Evolutionary conservation across 139 green algal genomes (phyloP), one percentile per base, ranked within the genome.

Genomic region (Chlamydomonas schloesseri): DNA sequence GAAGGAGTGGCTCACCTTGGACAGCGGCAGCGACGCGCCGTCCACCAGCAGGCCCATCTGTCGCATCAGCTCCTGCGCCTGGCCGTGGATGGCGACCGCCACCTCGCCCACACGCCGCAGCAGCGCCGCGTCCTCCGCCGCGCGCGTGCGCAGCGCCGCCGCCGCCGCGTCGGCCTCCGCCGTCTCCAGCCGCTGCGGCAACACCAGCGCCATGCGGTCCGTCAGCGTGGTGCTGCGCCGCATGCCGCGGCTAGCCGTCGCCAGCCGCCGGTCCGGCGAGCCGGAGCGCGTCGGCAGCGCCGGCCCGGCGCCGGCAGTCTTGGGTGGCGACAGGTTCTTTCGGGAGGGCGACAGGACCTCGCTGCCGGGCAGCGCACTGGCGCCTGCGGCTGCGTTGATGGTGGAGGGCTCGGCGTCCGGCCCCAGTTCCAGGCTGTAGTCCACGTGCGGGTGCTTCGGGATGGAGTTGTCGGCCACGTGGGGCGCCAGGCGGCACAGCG

Each of bases 41-140:
- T 64, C 28, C 17, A 71, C 60, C 60, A 88, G 62, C 73, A 88
- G 31, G 42, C 83, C 83, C 83, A 88, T n/a, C 71, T 81, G 72
- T 1, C 67, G 83, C 46, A 84, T 80, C 72, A 88, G 72, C 72
- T 82, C 83, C 72, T 88, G 73, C 58, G 86, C 86, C 71, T 90
- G 83, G 14, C 31, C 73, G 36, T 88, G 83, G 0, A 88, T 83
- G n/a, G 60, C 58, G 50, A 82, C 73, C 50, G 70, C 46, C 73
- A 83, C 73, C 24, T 81, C 72, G n/a, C 37, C 83, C 83, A 88
- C 65, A 0, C 60, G 73, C n/a, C 67, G 23, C 64, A 82, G 46
- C 72, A 83, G 71, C 62, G 55, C 64, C 24, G 29, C 68, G 33
- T 78, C 83, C 77, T 88, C 72, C 46, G 31, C 34, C 33, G 65